Percentiles rank a stretch among this genome's conserved stretches.
These are phyloP conservation scores for Venturia effusa DNA, from an alignment of 2,329 filamentous ascomycete genomes.

Conservation along the genomic window DNA sequence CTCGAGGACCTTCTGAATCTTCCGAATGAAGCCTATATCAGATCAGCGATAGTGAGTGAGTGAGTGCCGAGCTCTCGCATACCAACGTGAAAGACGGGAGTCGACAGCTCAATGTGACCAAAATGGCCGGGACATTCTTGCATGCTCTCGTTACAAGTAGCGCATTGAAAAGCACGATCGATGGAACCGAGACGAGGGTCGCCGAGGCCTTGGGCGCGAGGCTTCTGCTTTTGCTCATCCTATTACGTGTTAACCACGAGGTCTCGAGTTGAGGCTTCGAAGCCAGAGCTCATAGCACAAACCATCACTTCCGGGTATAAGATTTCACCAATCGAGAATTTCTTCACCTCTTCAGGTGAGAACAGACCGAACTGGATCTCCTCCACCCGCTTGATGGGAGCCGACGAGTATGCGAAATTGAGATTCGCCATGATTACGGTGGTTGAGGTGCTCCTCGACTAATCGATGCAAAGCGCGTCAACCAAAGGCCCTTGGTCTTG, in stretches of 20 bases:
- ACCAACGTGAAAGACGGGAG: constrained; percentile 85
- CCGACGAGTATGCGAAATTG: constrained; percentile 77
- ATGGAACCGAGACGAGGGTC: constrained; percentile 94
- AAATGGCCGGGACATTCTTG: constrained; percentile 96
- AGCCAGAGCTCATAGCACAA: constrained; percentile 18
- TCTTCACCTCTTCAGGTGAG: constrained; percentile 97
- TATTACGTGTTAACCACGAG: constrained; percentile 18
- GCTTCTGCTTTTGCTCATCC: constrained; percentile 85
- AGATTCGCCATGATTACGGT: constrained; percentile 62
- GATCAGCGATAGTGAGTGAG: constrained; percentile 17
- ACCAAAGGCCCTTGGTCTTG: not conserved
- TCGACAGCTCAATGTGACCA: constrained; percentile 94
- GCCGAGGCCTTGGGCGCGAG: constrained; percentile 84
- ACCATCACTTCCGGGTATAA: constrained; percentile 98
- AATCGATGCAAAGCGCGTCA: constrained; percentile 1
- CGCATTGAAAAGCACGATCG: constrained; percentile 90
- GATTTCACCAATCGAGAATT: constrained; percentile 93
- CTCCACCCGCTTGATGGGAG: constrained; percentile 92
- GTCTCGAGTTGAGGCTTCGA: constrained; percentile 2
- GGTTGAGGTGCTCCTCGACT: not conserved
- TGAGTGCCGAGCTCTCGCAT: constrained; percentile 17
- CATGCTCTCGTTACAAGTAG: constrained; percentile 92
- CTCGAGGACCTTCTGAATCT: constrained; percentile 98
- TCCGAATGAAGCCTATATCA: constrained; percentile 82
- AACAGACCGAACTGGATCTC: constrained; percentile 98